Percentiles rank a stretch among this genome's conserved stretches.
Evolutionary conservation across 148 eudicot species (phyloP).

Genomic region (Amaranthus palmeri): DNA sequence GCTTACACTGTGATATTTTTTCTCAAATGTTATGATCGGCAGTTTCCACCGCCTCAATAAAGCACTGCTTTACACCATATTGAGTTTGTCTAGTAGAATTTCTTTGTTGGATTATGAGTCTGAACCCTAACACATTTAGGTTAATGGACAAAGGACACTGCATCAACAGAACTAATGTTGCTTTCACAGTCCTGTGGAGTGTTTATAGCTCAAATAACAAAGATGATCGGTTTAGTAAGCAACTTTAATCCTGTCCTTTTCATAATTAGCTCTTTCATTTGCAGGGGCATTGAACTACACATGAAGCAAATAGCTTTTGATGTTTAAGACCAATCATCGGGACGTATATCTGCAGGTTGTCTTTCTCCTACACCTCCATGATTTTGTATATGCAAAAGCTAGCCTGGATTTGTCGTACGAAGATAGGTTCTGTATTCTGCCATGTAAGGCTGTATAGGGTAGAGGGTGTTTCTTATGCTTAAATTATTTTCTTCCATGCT

Average conservation of each 20-base stretch:
- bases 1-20: neutral
- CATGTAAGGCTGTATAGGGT: neutral
- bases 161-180: too few species aligned
- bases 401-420: neutral
- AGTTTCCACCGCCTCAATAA: too few species aligned
- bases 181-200: too few species aligned
- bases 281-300: neutral
- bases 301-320: conserved; percentile 1
- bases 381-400: conserved; percentile 4
- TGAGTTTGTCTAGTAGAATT: too few species aligned
- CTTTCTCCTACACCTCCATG: neutral
- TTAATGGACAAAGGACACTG: too few species aligned
- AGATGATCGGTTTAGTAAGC: neutral
- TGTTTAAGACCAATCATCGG: neutral
- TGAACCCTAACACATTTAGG: too few species aligned
- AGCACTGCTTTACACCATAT: too few species aligned
- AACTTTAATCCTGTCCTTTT: neutral
- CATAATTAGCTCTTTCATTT: neutral
- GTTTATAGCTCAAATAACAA: too few species aligned
- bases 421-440: neutral
- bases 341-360: neutral
- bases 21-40: neutral
- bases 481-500: neutral
- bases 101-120: too few species aligned
- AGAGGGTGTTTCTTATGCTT: neutral